phyloP scores from a whole-genome alignment of 2,329 filamentous ascomycete genomes.

The Alternaria angustiovoidea region DNA sequence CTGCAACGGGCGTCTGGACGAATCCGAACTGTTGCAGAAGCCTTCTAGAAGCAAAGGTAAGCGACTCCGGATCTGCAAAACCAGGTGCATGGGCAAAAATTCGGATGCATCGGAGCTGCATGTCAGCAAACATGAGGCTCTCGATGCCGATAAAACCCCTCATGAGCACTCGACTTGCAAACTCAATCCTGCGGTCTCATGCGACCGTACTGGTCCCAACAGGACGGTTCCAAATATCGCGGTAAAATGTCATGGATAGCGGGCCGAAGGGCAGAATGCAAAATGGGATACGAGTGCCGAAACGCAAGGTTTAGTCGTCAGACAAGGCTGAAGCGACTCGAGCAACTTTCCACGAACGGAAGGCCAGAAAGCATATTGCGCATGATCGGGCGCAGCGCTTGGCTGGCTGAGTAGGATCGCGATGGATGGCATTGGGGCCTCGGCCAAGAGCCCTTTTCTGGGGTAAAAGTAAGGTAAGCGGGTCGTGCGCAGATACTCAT shows the following conservation, averaged over 20 bases:
- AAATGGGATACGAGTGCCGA: conserved; percentile 4
- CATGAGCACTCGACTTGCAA: not conserved
- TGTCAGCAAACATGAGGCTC: conserved; percentile 5
- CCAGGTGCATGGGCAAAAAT: not conserved
- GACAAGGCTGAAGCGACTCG: not conserved
- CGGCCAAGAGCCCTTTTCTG: conserved; percentile 16
- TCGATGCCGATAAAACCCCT: not conserved
- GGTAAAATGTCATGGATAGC: not conserved
- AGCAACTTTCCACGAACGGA: conserved; percentile 6
- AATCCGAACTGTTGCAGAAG: not conserved
- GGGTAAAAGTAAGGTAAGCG: conserved; percentile 13
- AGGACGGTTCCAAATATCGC: not conserved
- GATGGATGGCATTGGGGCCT: not conserved
- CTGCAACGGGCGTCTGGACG: not conserved
- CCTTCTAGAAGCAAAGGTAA: conserved; percentile 13
- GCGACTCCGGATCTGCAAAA: conserved; percentile 5
- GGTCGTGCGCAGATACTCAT: conserved; percentile 10
- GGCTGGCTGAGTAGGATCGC: not conserved
- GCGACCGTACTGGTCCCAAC: not conserved
- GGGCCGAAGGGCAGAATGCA: conserved; percentile 7
- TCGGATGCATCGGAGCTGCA: conserved; percentile 1
- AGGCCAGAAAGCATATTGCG: conserved; percentile 11
- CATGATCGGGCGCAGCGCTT: conserved; percentile 8
- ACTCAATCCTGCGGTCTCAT: not conserved
- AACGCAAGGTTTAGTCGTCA: not conserved